Conservation (phyloP, 768 basidiomycete species). For the Lactifluus piperatus region DNA sequence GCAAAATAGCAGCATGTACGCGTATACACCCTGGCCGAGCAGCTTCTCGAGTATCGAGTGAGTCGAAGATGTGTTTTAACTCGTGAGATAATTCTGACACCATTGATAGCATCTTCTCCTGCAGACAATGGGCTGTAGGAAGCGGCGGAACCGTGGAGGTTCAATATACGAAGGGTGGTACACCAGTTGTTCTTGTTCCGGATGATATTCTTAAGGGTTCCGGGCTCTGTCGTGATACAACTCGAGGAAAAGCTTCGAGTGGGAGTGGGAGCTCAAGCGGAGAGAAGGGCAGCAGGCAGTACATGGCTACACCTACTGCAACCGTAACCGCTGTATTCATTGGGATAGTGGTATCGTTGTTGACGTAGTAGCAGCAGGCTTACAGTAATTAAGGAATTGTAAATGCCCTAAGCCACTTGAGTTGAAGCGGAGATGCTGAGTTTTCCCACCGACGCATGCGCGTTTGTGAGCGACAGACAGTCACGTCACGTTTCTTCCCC, state of each 20-base stretch:
- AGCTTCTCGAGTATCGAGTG: constrained; percentile 50
- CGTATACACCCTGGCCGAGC: constrained; percentile 44
- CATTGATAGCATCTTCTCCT: constrained; percentile 47
- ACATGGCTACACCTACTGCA: not conserved
- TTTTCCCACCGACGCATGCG: constrained; percentile 3
- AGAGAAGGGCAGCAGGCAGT: not conserved
- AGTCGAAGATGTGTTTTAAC: constrained; percentile 22
- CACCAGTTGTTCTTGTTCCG: constrained; percentile 48
- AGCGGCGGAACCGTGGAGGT: constrained; percentile 53
- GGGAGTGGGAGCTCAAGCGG: not conserved
- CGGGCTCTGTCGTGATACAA: constrained; percentile 27
- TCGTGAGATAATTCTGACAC: not conserved
- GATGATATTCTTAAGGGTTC: constrained; percentile 29
- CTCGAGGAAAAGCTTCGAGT: not conserved
- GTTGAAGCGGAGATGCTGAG: constrained; percentile 11
- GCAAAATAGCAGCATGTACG: constrained; percentile 45
- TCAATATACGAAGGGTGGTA: constrained; percentile 56
- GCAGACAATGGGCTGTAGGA: constrained; percentile 60
- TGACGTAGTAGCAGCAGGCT: not conserved
- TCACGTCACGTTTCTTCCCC: constrained; percentile 11
- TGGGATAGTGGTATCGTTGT: not conserved
- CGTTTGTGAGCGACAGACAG: constrained; percentile 2
- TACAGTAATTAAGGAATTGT: not conserved
- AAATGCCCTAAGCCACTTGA: not conserved
- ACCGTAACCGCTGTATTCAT: not conserved